These are phyloP conservation scores for Erythrophleum ivorense DNA, from an alignment of 331 rosid species.

Conservation along the genomic window DNA sequence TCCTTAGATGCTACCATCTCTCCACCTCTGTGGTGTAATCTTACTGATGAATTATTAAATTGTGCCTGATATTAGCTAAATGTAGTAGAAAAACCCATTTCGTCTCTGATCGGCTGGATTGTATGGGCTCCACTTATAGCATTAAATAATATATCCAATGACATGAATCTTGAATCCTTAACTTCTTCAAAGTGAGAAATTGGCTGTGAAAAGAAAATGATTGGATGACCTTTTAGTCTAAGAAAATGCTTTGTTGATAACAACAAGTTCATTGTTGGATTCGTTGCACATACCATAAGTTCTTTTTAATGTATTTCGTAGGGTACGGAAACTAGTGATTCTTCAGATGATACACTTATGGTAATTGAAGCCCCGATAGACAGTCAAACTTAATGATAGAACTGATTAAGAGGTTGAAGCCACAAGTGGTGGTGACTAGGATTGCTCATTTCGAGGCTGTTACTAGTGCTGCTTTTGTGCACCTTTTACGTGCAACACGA, in stretches of 20 bases:
- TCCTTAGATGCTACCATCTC: background rate
- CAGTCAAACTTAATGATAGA: constrained; percentile 95
- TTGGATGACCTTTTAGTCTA: constrained; percentile 7
- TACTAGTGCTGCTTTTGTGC: constrained; percentile 92
- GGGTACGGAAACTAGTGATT: constrained; percentile 50
- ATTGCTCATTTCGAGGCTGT: constrained; percentile 91
- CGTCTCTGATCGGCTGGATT: background rate
- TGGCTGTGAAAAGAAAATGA: constrained; percentile 13
- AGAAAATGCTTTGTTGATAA: constrained; percentile 16
- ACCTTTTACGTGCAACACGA: constrained; percentile 79
- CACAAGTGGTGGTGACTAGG: constrained; percentile 96
- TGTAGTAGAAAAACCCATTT: no score
- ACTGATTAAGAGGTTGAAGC: constrained; percentile 89
- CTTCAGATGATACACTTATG: constrained; percentile 57
- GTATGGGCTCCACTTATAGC: background rate
- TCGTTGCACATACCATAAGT: constrained; percentile 30
- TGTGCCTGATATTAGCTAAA: no score
- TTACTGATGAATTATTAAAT: no score
- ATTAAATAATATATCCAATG: background rate
- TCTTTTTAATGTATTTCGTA: constrained; percentile 30
- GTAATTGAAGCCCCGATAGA: constrained; percentile 94
- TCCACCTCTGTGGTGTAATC: background rate
- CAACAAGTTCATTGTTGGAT: background rate
- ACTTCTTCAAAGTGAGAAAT: background rate
- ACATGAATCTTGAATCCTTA: constrained; percentile 18